Percentiles rank a stretch among this genome's conserved stretches.
These are phyloP conservation scores for Penicillium bovifimosum DNA, from an alignment of 495 filamentous ascomycete species.

Conservation along the genomic window DNA sequence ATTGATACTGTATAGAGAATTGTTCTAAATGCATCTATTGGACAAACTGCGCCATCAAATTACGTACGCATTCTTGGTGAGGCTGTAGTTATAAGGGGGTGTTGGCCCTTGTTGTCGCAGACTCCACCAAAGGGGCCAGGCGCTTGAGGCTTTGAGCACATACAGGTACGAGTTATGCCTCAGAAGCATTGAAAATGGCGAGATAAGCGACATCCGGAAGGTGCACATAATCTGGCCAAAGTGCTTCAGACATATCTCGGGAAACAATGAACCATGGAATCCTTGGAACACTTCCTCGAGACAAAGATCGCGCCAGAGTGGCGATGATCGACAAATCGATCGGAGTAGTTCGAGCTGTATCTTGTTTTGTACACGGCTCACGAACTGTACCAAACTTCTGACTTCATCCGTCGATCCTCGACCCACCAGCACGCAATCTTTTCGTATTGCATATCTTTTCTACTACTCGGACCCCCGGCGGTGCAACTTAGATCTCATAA, in stretches of 20 bases:
- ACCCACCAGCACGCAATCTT: constrained; percentile 5
- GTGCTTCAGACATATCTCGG: too few species aligned
- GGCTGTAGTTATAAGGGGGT: constrained; percentile 7
- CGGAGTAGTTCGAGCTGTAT: too few species aligned
- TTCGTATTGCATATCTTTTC: too few species aligned
- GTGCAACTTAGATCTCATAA: constrained; percentile 9
- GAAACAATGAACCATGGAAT: too few species aligned
- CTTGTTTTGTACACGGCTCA: background rate
- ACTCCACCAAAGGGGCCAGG: too few species aligned
- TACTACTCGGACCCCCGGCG: background rate
- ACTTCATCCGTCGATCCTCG: constrained; percentile 20
- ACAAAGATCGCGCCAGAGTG: constrained; percentile 19
- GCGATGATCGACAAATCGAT: constrained; percentile 24
- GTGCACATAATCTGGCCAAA: too few species aligned
- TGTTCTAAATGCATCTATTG: background rate
- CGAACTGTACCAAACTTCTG: constrained; percentile 16
- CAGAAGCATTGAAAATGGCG: too few species aligned
- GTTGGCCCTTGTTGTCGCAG: too few species aligned
- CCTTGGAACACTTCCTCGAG: too few species aligned
- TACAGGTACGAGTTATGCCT: too few species aligned
- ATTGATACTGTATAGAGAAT: background rate
- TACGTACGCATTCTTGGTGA: constrained; percentile 12
- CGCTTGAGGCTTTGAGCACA: too few species aligned
- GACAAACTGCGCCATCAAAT: background rate
- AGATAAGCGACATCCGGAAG: too few species aligned